Conservation (phyloP, 1,284 basidiomycete genomes). For the Apiotrichum siamense region DNA sequence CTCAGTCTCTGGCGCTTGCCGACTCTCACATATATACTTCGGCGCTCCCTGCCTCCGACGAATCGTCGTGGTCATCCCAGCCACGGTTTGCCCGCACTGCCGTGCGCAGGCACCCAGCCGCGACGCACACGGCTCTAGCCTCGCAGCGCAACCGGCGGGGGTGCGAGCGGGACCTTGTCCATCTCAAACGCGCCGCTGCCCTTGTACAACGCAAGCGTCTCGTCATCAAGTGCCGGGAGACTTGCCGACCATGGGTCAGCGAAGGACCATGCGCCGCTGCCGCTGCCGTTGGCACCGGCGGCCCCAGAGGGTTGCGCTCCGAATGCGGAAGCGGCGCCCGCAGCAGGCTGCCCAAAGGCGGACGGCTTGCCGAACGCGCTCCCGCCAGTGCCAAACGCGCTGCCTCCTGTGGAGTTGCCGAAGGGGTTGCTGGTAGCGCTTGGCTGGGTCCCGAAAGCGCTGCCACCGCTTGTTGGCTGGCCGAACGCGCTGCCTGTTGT, state of each 20-base stretch:
- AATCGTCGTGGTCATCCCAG: too few species aligned
- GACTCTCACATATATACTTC: not conserved
- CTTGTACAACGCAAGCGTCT: slow-evolving; percentile 58
- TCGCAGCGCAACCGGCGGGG: slow-evolving; percentile 60
- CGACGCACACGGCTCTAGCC: too few species aligned
- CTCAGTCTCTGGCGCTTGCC: not conserved
- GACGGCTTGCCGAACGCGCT: not conserved
- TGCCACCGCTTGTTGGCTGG: not conserved
- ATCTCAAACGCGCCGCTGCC: slow-evolving; percentile 60
- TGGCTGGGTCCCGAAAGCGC: too few species aligned
- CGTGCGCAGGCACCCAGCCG: too few species aligned
- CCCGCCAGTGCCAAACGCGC: not conserved
- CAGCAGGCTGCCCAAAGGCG: not conserved
- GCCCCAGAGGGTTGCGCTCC: too few species aligned
- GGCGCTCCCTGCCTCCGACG: not conserved
- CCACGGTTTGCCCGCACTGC: too few species aligned
- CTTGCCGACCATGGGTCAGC: slow-evolving; percentile 39
- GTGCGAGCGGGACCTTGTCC: slow-evolving; percentile 67
- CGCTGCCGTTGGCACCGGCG: too few species aligned
- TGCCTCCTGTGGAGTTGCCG: not conserved
- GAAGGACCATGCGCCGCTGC: slow-evolving; percentile 39
- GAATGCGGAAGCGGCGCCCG: not conserved
- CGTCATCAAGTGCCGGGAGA: slow-evolving; percentile 30
- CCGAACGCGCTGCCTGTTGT: slow-evolving; percentile 1
- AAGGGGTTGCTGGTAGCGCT: too few species aligned